phyloP scores from a whole-genome alignment of 768 basidiomycete genomes.

The Porphyrellus cyaneotinctus region DNA sequence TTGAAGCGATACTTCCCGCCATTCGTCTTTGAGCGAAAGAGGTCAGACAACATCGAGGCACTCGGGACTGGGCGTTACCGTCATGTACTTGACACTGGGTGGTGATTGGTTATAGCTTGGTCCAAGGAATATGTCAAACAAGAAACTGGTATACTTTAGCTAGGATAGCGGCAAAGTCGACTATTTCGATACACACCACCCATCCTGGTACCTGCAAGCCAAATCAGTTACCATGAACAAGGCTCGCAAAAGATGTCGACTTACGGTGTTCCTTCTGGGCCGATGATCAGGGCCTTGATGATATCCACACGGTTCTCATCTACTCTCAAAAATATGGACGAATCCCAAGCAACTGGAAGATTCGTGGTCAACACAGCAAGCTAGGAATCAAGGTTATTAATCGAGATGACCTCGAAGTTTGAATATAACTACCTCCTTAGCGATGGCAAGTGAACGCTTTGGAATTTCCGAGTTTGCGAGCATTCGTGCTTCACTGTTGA shows the following conservation, averaged over 20 bases:
- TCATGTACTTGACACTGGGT: constrained; percentile 70
- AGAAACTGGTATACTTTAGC: constrained; percentile 38
- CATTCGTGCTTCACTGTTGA: constrained; percentile 80
- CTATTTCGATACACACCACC: constrained; percentile 55
- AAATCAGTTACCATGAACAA: constrained; percentile 3
- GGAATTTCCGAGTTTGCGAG: constrained; percentile 82
- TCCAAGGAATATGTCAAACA: constrained; percentile 93
- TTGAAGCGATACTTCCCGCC: constrained; percentile 90
- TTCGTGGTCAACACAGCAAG: constrained; percentile 92
- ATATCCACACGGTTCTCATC: constrained; percentile 91
- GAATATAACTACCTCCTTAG: constrained; percentile 71
- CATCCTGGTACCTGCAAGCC: constrained; percentile 72
- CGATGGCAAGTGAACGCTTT: constrained; percentile 89
- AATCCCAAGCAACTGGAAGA: constrained; percentile 92
- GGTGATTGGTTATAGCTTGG: constrained; percentile 86
- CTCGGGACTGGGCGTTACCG: constrained; percentile 29
- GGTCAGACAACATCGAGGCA: constrained; percentile 10
- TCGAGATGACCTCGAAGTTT: neutral
- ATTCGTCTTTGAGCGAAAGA: constrained; percentile 53
- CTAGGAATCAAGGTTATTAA: constrained; percentile 37
- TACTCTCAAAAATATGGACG: constrained; percentile 88
- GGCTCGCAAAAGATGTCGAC: constrained; percentile 25
- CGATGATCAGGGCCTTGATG: constrained; percentile 88
- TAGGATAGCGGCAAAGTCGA: neutral
- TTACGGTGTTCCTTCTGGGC: constrained; percentile 91